These are phyloP conservation scores for Chrysoporthe deuterocubensis DNA, from an alignment of 2,329 filamentous ascomycete species.

Conservation along the genomic window DNA sequence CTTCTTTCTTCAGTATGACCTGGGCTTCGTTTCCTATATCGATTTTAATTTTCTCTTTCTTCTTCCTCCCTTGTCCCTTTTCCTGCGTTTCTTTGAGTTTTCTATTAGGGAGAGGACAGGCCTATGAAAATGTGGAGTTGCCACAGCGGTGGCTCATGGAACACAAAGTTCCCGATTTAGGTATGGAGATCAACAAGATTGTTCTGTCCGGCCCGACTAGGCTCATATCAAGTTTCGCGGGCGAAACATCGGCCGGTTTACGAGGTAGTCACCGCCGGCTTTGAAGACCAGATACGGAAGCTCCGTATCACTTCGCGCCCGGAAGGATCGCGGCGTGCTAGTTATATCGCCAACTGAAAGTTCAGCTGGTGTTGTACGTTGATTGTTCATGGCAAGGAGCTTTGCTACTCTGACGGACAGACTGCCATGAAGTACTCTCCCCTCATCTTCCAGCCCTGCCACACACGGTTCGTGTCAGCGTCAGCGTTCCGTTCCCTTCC, in stretches of 20 bases:
- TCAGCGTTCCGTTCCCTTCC: neutral
- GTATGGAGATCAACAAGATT: neutral
- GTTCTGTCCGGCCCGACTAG: neutral
- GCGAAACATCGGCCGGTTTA: neutral
- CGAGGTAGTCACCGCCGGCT: neutral
- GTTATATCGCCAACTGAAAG: neutral
- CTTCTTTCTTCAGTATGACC: neutral
- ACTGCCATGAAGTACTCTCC: neutral
- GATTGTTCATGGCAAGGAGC: neutral
- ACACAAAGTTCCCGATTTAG: neutral
- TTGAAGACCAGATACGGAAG: neutral
- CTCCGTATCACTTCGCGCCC: slow-evolving; percentile 3
- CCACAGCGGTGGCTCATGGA: neutral
- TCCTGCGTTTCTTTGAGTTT: neutral
- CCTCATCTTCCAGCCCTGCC: neutral
- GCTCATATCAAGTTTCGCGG: neutral
- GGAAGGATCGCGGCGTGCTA: neutral
- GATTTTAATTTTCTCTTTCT: no score
- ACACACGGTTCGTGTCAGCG: neutral
- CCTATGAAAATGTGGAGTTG: neutral
- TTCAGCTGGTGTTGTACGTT: neutral
- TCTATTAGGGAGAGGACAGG: neutral
- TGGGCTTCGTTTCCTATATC: neutral
- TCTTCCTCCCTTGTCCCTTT: neutral
- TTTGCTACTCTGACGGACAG: neutral